Evolutionary conservation across 1,139 yeast genomes (phyloP).

Genomic region (Debaryomycetaceae sp.): DNA sequence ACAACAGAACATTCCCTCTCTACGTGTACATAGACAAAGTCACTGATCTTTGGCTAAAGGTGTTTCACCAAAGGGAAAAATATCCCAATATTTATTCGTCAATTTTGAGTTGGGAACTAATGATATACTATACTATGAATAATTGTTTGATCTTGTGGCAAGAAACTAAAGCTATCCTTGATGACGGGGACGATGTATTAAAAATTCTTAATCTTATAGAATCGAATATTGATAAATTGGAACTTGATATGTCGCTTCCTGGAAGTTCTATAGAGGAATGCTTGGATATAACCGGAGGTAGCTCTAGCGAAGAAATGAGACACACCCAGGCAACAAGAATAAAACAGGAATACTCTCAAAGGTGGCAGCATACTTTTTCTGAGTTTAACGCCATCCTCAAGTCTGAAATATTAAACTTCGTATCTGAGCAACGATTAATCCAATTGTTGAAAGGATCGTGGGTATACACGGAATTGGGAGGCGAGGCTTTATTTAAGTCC

Average conservation of each 20-base stretch:
- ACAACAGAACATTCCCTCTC: slow-evolving; percentile 42
- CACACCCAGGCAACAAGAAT: slow-evolving; percentile 49
- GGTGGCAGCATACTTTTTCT: slow-evolving; percentile 37
- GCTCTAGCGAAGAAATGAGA: slow-evolving; percentile 52
- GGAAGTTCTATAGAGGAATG: slow-evolving; percentile 40
- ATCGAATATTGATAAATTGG: slow-evolving; percentile 30
- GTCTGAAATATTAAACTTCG: slow-evolving; percentile 67
- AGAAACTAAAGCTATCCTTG: slow-evolving; percentile 55
- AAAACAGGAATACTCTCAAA: slow-evolving; percentile 27
- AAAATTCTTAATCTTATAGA: slow-evolving; percentile 42
- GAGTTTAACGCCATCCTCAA: slow-evolving; percentile 52
- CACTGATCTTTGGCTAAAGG: slow-evolving; percentile 37
- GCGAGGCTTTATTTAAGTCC: slow-evolving; percentile 35
- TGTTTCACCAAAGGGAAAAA: slow-evolving; percentile 31
- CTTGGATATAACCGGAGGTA: slow-evolving; percentile 39
- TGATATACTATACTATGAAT: slow-evolving; percentile 55
- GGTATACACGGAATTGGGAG: slow-evolving; percentile 71
- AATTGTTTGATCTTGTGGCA: slow-evolving; percentile 67
- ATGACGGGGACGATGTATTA: slow-evolving; percentile 44
- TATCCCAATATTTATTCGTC: slow-evolving; percentile 42
- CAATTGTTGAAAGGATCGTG: slow-evolving; percentile 77
- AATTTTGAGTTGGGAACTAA: slow-evolving; percentile 52
- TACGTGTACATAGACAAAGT: slow-evolving; percentile 34
- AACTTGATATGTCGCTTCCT: slow-evolving; percentile 21
- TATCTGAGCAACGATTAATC: slow-evolving; percentile 73